Evolutionary conservation across 2,329 filamentous ascomycete genomes (phyloP).

Genomic region (Botrytis galanthina): DNA sequence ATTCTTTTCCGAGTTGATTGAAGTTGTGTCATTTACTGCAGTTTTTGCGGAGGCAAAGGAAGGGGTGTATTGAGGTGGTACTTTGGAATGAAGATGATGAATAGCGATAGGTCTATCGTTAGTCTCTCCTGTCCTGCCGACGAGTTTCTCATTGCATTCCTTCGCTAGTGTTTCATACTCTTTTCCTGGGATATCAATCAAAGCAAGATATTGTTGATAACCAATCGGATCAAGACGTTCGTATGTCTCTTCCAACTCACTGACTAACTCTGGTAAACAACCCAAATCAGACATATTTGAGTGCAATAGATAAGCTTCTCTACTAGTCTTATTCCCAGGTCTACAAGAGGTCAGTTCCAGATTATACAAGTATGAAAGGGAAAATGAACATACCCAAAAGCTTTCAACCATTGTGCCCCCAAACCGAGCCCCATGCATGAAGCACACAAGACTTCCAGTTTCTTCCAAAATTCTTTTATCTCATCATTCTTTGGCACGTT

Average conservation of each 20-base stretch:
- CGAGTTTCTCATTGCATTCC: background rate
- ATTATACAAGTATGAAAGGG: background rate
- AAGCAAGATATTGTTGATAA: background rate
- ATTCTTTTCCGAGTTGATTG: background rate
- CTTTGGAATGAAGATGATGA: background rate
- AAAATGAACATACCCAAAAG: background rate
- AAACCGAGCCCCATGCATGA: rapidly evolving
- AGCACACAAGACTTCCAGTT: rapidly evolving
- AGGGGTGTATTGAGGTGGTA: background rate
- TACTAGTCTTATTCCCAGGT: background rate
- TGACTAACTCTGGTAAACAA: background rate
- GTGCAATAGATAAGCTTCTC: background rate
- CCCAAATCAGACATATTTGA: background rate
- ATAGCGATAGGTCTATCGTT: background rate
- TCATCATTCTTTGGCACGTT: too few species aligned
- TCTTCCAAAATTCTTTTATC: background rate
- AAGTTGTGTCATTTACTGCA: background rate
- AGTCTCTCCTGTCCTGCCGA: background rate
- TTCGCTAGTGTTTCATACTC: background rate
- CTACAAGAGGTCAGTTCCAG: background rate
- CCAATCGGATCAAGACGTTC: background rate
- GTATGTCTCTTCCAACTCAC: background rate
- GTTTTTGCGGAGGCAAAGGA: background rate
- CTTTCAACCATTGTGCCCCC: background rate
- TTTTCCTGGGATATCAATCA: background rate